Conservation (phyloP, 2,329 filamentous ascomycete species). For the Xylariales sp. region DNA sequence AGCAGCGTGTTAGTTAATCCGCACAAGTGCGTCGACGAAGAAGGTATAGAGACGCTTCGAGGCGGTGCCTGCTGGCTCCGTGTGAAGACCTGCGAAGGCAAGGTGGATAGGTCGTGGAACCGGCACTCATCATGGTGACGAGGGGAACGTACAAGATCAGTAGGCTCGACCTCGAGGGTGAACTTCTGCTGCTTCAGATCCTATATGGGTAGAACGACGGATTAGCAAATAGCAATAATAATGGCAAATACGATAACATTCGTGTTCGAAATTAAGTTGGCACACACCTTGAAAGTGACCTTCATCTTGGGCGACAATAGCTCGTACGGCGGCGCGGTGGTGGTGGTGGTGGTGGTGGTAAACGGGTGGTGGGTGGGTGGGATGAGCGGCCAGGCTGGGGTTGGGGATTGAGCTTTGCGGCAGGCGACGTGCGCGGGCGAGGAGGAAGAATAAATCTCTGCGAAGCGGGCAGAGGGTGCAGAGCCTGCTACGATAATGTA, state of each 20-base stretch:
- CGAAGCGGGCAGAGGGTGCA: too few species aligned
- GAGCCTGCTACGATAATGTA: too few species aligned
- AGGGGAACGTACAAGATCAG: slow-evolving; percentile 84
- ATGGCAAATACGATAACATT: slow-evolving; percentile 13
- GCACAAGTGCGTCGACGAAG: too few species aligned
- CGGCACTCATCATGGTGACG: slow-evolving; percentile 24
- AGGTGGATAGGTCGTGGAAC: slow-evolving; percentile 6
- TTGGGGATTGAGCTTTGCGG: too few species aligned
- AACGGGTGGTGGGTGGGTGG: slow-evolving; percentile 1
- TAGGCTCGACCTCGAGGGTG: slow-evolving; percentile 87
- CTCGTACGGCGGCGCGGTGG: not conserved
- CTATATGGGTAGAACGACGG: too few species aligned
- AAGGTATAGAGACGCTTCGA: not conserved
- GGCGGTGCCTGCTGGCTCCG: not conserved
- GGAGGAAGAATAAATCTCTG: too few species aligned
- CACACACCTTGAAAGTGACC: slow-evolving; percentile 60
- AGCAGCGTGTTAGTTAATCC: slow-evolving; percentile 16
- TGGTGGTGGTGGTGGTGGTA: not conserved
- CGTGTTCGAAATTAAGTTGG: too few species aligned
- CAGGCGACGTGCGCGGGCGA: too few species aligned
- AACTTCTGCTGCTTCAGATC: slow-evolving; percentile 99
- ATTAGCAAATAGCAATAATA: too few species aligned
- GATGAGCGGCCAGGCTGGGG: too few species aligned
- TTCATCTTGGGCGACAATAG: slow-evolving; percentile 48
- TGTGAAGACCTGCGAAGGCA: not conserved